These are phyloP conservation scores for Globisporangium splendens DNA, from an alignment of 352 stramenopile genomes.

Conservation along the genomic window DNA sequence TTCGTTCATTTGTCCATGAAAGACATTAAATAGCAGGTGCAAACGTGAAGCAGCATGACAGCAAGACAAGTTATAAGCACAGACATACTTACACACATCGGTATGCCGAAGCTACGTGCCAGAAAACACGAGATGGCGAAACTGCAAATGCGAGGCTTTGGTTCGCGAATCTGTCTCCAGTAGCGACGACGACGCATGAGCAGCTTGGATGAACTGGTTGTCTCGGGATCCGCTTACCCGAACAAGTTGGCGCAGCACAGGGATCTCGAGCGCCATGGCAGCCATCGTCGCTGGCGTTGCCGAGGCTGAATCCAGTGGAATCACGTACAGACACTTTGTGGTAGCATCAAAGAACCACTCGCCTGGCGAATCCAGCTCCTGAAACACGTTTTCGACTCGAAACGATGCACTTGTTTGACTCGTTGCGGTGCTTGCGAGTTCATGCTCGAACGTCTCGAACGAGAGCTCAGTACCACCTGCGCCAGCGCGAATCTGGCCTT, in stretches of 20 bases:
- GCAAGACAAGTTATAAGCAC: not conserved
- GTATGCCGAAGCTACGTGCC: slow-evolving; percentile 57
- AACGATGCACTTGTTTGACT: slow-evolving; percentile 20
- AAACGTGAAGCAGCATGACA: not conserved
- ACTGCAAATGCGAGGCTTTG: slow-evolving; percentile 37
- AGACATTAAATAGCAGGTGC: not conserved
- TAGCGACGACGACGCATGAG: slow-evolving; percentile 39
- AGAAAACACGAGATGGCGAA: slow-evolving; percentile 58
- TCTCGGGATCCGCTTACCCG: slow-evolving; percentile 55
- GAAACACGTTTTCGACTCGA: slow-evolving; percentile 60
- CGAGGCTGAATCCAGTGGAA: slow-evolving; percentile 33
- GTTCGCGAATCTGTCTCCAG: slow-evolving; percentile 40
- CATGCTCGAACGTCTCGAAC: slow-evolving; percentile 33
- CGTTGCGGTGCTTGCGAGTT: slow-evolving; percentile 10
- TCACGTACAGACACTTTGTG: slow-evolving; percentile 49
- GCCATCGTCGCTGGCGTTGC: slow-evolving; percentile 21
- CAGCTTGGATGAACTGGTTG: slow-evolving; percentile 39
- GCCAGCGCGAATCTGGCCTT: slow-evolving; percentile 26
- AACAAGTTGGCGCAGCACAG: slow-evolving; percentile 55
- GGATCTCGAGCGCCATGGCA: slow-evolving; percentile 43
- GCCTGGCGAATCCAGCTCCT: slow-evolving; percentile 56
- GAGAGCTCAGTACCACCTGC: slow-evolving; percentile 55
- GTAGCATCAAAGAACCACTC: slow-evolving; percentile 67
- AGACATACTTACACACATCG: slow-evolving; percentile 47
- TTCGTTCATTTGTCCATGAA: slow-evolving; percentile 37